Percentiles rank a stretch among this genome's conserved stretches.
phyloP scores from a whole-genome alignment of 768 basidiomycete genomes.

The Rhodotorula toruloides region DNA sequence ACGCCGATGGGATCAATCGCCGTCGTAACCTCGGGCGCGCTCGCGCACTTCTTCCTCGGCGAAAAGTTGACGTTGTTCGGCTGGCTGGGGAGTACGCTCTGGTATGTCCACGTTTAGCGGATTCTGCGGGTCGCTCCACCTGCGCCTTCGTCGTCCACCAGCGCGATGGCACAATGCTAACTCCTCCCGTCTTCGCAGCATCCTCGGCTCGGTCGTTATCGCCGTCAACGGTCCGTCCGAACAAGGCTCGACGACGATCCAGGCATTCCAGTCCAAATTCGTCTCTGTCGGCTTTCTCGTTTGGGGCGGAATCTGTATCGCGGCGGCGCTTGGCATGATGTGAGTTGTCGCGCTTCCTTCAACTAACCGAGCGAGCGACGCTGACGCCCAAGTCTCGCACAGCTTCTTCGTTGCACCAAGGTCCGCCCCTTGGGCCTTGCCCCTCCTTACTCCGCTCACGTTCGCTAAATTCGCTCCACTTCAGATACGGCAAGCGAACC shows the following conservation, averaged over 20 bases:
- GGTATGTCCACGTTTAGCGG: too few species aligned
- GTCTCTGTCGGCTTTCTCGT: slow-evolving; percentile 74
- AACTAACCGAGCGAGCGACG: too few species aligned
- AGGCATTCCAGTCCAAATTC: slow-evolving; percentile 70
- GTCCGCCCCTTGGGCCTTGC: slow-evolving; percentile 49
- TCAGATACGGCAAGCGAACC: slow-evolving; percentile 72
- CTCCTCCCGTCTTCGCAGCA: slow-evolving; percentile 43
- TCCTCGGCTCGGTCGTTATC: slow-evolving; percentile 81
- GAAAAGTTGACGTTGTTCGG: slow-evolving; percentile 88
- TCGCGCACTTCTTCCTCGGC: slow-evolving; percentile 87
- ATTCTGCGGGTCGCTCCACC: too few species aligned
- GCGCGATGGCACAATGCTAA: background rate
- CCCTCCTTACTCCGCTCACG: slow-evolving; percentile 31
- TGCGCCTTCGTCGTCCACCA: background rate
- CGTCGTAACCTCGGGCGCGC: slow-evolving; percentile 75
- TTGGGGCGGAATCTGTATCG: slow-evolving; percentile 53
- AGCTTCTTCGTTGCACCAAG: slow-evolving; percentile 70
- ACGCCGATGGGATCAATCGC: slow-evolving; percentile 94
- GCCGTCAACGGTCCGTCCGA: slow-evolving; percentile 65
- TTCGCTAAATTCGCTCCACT: slow-evolving; percentile 39
- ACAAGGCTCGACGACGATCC: slow-evolving; percentile 45
- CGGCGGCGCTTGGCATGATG: slow-evolving; percentile 62
- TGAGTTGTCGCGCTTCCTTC: background rate
- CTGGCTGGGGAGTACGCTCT: slow-evolving; percentile 87
- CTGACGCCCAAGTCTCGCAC: background rate